Conservation (phyloP, 192 early-diverging fungal genomes). For the Funneliformis mosseae region DNA sequence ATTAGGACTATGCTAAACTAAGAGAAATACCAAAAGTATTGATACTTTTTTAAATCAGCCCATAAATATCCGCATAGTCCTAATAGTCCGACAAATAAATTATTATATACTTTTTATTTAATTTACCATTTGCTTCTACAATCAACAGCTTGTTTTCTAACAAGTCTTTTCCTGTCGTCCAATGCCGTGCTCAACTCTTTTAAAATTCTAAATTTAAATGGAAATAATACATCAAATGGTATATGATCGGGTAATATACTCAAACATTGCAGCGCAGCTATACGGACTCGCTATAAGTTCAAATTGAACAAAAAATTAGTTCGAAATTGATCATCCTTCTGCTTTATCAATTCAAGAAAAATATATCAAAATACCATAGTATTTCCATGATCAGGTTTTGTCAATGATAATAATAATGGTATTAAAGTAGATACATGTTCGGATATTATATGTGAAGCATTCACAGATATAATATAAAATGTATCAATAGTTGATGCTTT, state of each 20-base stretch:
- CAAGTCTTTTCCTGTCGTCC: constrained; percentile 89
- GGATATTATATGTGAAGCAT: constrained; percentile 67
- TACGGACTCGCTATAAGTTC: constrained; percentile 59
- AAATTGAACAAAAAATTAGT: background rate
- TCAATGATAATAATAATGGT: constrained; percentile 44
- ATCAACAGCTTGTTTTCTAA: constrained; percentile 85
- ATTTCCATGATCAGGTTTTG: constrained; percentile 40
- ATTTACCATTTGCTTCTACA: constrained; percentile 82
- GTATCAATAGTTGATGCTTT: constrained; percentile 78
- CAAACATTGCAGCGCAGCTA: constrained; percentile 70
- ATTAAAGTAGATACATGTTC: constrained; percentile 53
- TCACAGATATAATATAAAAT: constrained; percentile 69
- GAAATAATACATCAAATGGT: constrained; percentile 58
- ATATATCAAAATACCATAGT: constrained; percentile 39
- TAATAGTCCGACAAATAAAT: no score
- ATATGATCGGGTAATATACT: constrained; percentile 67
- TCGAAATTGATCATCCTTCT: background rate
- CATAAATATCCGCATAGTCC: background rate
- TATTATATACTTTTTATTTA: no score
- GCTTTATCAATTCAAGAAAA: background rate
- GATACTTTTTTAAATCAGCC: background rate
- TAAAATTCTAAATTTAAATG: constrained; percentile 65
- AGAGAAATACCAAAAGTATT: no score
- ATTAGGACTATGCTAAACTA: background rate
- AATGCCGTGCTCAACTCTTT: constrained; percentile 63